phyloP scores from a whole-genome alignment of 179 eudicot genomes.

The Silene coronaria region DNA sequence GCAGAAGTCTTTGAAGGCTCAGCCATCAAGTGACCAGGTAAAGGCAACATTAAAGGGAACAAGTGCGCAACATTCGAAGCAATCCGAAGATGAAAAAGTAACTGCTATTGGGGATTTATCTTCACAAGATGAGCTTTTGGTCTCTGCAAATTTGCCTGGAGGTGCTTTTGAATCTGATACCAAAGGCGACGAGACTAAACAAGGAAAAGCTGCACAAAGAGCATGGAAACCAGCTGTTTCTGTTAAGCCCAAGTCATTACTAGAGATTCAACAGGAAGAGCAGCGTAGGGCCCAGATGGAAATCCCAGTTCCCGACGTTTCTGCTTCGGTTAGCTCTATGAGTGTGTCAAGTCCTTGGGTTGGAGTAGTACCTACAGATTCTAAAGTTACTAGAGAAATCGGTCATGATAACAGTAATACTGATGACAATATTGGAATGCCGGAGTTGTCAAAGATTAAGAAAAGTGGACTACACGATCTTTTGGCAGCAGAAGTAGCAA shows the following conservation, averaged over 20 bases:
- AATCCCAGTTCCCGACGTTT: slow-evolving; percentile 34
- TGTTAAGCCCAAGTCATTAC: slow-evolving; percentile 75
- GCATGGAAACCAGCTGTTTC: slow-evolving; percentile 92
- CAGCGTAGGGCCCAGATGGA: slow-evolving; percentile 51
- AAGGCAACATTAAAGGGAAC: slow-evolving; percentile 46
- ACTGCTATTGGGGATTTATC: slow-evolving; percentile 21
- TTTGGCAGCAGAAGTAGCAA: slow-evolving; percentile 57
- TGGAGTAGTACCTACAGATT: slow-evolving; percentile 50
- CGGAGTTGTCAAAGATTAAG: slow-evolving; percentile 44
- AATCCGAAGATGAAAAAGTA: slow-evolving; percentile 32
- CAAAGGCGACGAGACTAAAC: slow-evolving; percentile 32
- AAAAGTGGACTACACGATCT: slow-evolving; percentile 75
- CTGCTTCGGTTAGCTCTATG: slow-evolving; percentile 44
- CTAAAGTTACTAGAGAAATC: slow-evolving; percentile 33
- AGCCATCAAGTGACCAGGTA: slow-evolving; percentile 49
- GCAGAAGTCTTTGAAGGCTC: slow-evolving; percentile 66
- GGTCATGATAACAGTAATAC: slow-evolving; percentile 24
- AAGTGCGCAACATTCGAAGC: slow-evolving; percentile 38
- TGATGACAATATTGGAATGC: slow-evolving; percentile 28
- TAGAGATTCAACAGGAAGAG: slow-evolving; percentile 95
- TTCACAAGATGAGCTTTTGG: slow-evolving; percentile 22
- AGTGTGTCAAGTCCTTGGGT: slow-evolving; percentile 65
- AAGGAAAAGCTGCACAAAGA: slow-evolving; percentile 34
- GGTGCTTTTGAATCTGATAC: slow-evolving; percentile 30
- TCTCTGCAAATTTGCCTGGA: slow-evolving; percentile 1